These are phyloP conservation scores for Penicillium longicatenatum DNA, from an alignment of 495 filamentous ascomycete species.

Conservation along the genomic window DNA sequence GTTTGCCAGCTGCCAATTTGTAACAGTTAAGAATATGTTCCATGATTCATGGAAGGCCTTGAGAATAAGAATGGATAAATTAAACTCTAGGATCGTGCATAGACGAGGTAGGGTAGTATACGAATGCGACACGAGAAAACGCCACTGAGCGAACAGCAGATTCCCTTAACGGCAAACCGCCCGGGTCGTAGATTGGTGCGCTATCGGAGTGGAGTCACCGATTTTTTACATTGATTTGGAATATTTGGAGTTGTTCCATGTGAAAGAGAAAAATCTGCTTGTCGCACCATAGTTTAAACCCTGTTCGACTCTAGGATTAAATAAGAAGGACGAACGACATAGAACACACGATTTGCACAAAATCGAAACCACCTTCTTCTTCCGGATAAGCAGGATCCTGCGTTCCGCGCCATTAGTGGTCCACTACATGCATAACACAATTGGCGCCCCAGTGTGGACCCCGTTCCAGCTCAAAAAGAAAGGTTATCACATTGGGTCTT, in stretches of 20 bases:
- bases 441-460: background rate
- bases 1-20: no score
- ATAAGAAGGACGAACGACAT: background rate
- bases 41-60: no score
- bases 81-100: background rate
- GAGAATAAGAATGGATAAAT: background rate
- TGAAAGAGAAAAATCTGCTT: background rate
- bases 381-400: conserved; percentile 17
- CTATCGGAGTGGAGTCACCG: conserved; percentile 1
- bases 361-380: conserved; percentile 29
- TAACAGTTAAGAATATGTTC: no score
- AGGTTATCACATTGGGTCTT: background rate
- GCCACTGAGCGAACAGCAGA: conserved; percentile 9
- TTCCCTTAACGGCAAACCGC: conserved; percentile 7
- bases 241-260: background rate
- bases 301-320: background rate
- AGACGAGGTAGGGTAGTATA: conserved; percentile 3
- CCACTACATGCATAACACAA: conserved; percentile 25
- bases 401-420: conserved; percentile 7
- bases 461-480: background rate
- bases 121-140: conserved; percentile 10
- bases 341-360: background rate
- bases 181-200: background rate
- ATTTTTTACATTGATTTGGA: no score
- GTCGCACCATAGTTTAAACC: background rate